Evolutionary conservation across 768 basidiomycete genomes (phyloP).

Genomic region (Russula foetens): DNA sequence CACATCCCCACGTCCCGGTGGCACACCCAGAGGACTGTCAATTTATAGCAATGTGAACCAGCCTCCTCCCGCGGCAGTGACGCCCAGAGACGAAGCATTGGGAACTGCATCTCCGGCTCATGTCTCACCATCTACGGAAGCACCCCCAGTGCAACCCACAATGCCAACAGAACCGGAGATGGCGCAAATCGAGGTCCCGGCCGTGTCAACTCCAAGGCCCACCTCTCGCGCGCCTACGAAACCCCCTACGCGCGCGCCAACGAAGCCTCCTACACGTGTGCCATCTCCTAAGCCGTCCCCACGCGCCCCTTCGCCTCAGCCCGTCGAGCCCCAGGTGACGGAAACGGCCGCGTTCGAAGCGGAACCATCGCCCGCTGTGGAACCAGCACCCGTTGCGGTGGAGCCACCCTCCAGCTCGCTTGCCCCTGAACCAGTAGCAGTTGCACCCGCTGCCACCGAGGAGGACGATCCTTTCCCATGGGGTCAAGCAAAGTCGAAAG

Average conservation of each 20-base stretch:
- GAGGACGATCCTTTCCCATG: neutral
- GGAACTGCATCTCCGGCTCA: neutral
- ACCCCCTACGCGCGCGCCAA: constrained; percentile 4
- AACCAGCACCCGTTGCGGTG: neutral
- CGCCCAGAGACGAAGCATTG: neutral
- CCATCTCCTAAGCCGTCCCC: neutral
- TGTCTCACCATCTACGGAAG: neutral
- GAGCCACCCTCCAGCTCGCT: neutral
- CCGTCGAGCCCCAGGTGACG: neutral
- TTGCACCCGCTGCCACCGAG: neutral
- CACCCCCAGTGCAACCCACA: neutral
- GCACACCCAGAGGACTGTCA: constrained; percentile 14
- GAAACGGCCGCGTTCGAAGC: neutral
- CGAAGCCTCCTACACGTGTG: constrained; percentile 5
- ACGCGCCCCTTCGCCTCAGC: neutral
- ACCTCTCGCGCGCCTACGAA: constrained; percentile 3
- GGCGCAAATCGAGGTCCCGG: neutral
- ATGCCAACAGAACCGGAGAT: neutral
- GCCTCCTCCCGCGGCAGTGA: constrained; percentile 7
- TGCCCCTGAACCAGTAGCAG: neutral
- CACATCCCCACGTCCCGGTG: constrained; percentile 5
- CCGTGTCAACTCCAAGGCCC: neutral
- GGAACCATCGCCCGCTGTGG: too few relatives aligned
- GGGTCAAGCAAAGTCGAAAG: constrained; percentile 8
- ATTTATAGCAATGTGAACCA: constrained; percentile 12